Conservation (phyloP, 768 basidiomycete species). For the Asterophora lycoperdoides region DNA sequence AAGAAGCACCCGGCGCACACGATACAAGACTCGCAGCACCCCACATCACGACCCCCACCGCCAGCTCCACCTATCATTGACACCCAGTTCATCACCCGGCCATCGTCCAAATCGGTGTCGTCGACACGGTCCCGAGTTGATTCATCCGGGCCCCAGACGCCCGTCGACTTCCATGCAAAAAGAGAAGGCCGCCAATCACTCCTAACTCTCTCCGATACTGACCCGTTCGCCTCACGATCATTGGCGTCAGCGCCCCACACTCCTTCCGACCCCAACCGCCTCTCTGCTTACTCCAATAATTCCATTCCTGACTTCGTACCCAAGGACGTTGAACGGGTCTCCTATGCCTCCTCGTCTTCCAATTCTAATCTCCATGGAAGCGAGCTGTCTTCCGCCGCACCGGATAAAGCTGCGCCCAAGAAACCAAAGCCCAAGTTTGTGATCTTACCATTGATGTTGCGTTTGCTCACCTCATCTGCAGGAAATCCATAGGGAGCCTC, state of each 20-base stretch:
- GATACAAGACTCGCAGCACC: slow-evolving; percentile 45
- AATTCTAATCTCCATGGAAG: slow-evolving; percentile 38
- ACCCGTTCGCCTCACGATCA: slow-evolving; percentile 57
- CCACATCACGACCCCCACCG: slow-evolving; percentile 18
- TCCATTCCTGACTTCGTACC: slow-evolving; percentile 42
- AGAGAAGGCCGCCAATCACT: slow-evolving; percentile 44
- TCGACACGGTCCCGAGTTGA: slow-evolving; percentile 54
- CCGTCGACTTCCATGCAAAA: slow-evolving; percentile 38
- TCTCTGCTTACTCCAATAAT: slow-evolving; percentile 51
- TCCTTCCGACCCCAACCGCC: slow-evolving; percentile 41
- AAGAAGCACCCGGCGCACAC: slow-evolving; percentile 54
- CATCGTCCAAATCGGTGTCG: slow-evolving; percentile 52
- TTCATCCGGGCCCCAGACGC: slow-evolving; percentile 51
- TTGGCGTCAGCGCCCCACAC: slow-evolving; percentile 36
- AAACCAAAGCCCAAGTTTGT: slow-evolving; percentile 17
- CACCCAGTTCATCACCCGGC: slow-evolving; percentile 31
- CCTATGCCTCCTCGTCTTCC: slow-evolving; percentile 58
- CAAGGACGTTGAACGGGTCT: slow-evolving; percentile 42
- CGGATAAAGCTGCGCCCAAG: neutral
- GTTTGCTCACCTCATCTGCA: slow-evolving; percentile 12
- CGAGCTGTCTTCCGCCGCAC: slow-evolving; percentile 22
- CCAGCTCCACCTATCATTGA: slow-evolving; percentile 15
- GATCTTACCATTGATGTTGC: neutral
- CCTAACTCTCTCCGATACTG: slow-evolving; percentile 57
- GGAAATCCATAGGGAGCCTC: slow-evolving; percentile 28